Base-by-base conservation (phyloP, 257 asterid genomes). In the Fraxinus pennsylvanica region DNA sequence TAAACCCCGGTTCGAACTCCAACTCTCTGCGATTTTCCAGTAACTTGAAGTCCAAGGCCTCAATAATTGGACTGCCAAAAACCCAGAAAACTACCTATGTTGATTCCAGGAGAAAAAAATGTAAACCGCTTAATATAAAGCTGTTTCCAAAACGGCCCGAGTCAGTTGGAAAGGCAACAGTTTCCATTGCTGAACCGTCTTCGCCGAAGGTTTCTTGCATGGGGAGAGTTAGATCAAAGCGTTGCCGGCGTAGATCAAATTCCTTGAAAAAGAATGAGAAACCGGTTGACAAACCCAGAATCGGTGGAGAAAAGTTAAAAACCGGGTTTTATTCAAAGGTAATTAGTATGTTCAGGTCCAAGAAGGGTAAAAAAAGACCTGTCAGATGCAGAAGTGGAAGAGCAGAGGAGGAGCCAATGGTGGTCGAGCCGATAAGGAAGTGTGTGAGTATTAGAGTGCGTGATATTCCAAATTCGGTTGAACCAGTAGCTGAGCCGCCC, bases 131-230 rank as follows among this genome's bases (percentile, higher is more conserved):
- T 54, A 88, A 73, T 21, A 41, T 86, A 0, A 81, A 89, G 71
- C 80, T 94, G 73, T 91, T 94, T 17, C 97, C 97, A 14, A 91
- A 88, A 33, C 87, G 88, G 77, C 33, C 93, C 0, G 85, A 78
- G 15, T 82, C 96, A 0, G 78, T 69, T 1, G 88, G 86, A 2
- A 90, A 87, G 74, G 66, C 90, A 9, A 63, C 87, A 17, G 83
- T 74, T 29, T 71, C 84, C 0, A 67, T 76, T 27, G 86, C 81
- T 0, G 99, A 94, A 82, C 99, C 99, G 74, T 88, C 94, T 1
- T 94, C 99, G 0, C 99, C 99, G 14, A 91, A 91, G 88, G 99
- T 94, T 7, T 94, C 99, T 0, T 94, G 99, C 66, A 92, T 93
- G 82, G 99, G 99, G 54, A 87, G 96, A 81, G 97, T 94, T 52